A percentile compares a stretch with the other conserved stretches of the same genome.
Conservation (phyloP, 805 yeast genomes). For the Blastobotrys robertii region DNA sequence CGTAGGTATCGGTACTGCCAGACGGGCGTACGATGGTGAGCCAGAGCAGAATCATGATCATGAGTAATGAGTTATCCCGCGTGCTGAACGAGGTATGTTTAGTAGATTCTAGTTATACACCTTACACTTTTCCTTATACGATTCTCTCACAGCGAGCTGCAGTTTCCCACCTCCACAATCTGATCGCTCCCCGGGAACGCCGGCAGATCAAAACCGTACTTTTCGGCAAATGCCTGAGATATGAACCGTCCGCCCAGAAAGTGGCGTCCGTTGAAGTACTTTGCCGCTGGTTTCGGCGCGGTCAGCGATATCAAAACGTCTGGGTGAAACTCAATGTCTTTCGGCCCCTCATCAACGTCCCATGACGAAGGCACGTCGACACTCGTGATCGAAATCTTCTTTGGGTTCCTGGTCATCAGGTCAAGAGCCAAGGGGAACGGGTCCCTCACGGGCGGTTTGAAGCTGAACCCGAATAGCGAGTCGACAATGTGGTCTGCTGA, state of each 20-base stretch:
- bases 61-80: too few relatives aligned
- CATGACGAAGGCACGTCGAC: constrained; percentile 95
- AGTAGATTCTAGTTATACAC: too few relatives aligned
- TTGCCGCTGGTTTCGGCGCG: constrained; percentile 87
- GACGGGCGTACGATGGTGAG: neutral
- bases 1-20: constrained; percentile 24
- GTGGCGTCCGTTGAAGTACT: constrained; percentile 46
- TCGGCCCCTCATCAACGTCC: constrained; percentile 89
- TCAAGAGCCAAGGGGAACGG: constrained; percentile 52
- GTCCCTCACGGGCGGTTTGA: constrained; percentile 74
- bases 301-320: constrained; percentile 70
- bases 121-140: too few relatives aligned
- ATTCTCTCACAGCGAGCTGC: too few relatives aligned
- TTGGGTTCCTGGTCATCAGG: constrained; percentile 29
- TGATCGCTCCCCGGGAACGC: constrained; percentile 50
- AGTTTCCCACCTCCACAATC: constrained; percentile 28
- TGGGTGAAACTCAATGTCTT: constrained; percentile 44
- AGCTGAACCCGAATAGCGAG: constrained; percentile 87
- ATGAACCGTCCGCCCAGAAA: constrained; percentile 90
- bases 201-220: constrained; percentile 63
- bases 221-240: constrained; percentile 51
- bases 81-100: too few relatives aligned
- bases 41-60: too few relatives aligned
- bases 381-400: constrained; percentile 51
- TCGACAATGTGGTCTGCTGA: constrained; percentile 53